Evolutionary conservation across 257 asterid species (phyloP), one percentile per base, ranked within the genome.

Genomic region (Apocynum venetum): DNA sequence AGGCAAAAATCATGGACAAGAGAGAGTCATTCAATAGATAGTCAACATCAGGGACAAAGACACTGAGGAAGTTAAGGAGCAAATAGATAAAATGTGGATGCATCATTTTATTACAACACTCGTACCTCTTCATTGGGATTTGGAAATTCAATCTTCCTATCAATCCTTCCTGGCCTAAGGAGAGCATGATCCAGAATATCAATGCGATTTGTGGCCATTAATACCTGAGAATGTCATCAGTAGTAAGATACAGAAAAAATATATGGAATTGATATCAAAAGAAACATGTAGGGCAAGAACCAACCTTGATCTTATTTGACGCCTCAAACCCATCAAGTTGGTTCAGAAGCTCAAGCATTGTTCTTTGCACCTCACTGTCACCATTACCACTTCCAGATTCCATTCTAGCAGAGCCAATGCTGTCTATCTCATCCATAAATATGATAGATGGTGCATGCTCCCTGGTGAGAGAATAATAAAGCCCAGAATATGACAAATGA

Each of bases 241-340:
- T 35, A 8, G 47, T 44, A 47, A 72, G 19, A 53, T 17, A 44
- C 47, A 64, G 8, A 38, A 63, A 66, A 15, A 35, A 74, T 57
- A 20, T n/a, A 41, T 20, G 17, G 6, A 41, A 41, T 76, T 71
- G 19, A 38, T 44, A 47, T 46, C 4, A n/a, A 80, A 65, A 1
- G 31, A 8, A 43, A 31, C 19, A 48, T 64, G 69, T 80, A 46
- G 40, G 2, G 61, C 19, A 43, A 19, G 13, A 47, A 65, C 61
- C 31, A 76, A 91, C 98, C 72, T 93, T 93, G 14, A 91, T 93
- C 83, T 90, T 93, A 72, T 93, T 93, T 48, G 98, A 92, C 49
- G 97, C 96, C 82, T 93, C 98, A 85, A 93, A 93, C 25, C 98
- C 98, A 83, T 93, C 98, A 53, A 93, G 97, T 76, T 93, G 98